Evolutionary conservation across 2,329 filamentous ascomycete species (phyloP).

Genomic region (Knufia petricola): DNA sequence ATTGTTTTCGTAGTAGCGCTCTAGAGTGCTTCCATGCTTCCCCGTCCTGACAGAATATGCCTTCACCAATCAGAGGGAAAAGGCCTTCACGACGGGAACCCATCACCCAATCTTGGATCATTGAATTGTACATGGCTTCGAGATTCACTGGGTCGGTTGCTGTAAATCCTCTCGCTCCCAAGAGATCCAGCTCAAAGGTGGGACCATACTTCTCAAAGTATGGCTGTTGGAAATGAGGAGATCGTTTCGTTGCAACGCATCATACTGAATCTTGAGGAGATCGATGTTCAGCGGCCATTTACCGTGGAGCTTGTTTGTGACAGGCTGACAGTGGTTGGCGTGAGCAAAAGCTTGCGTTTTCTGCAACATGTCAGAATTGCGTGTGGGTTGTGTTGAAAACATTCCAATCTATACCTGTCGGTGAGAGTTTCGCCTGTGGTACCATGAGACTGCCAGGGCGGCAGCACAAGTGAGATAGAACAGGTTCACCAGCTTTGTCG

Average conservation of each 20-base stretch:
- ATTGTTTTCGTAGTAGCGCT: slow-evolving; percentile 31
- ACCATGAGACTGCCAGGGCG: too few relatives aligned
- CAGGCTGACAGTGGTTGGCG: too few relatives aligned
- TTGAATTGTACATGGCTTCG: slow-evolving; percentile 23
- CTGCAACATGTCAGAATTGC: too few relatives aligned
- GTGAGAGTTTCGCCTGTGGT: too few relatives aligned
- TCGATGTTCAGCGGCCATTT: slow-evolving; percentile 30
- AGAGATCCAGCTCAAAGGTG: slow-evolving; percentile 24
- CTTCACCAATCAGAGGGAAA: slow-evolving; percentile 28
- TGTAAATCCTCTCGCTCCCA: slow-evolving; percentile 24
- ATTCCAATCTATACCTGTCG: too few relatives aligned
- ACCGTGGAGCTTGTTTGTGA: background rate
- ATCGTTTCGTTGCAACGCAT: slow-evolving; percentile 24
- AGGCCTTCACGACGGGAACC: slow-evolving; percentile 10
- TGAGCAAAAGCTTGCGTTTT: too few relatives aligned
- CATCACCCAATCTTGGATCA: slow-evolving; percentile 18
- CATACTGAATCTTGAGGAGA: slow-evolving; percentile 24
- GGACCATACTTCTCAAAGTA: slow-evolving; percentile 27
- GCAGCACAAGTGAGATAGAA: too few relatives aligned
- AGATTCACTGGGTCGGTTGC: slow-evolving; percentile 25
- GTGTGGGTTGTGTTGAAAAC: too few relatives aligned
- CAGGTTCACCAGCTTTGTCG: too few relatives aligned
- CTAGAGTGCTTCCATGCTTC: slow-evolving; percentile 25
- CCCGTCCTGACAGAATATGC: slow-evolving; percentile 35
- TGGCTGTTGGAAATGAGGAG: slow-evolving; percentile 24